Base-by-base conservation (phyloP, 2,329 filamentous ascomycete species). In the Simplicillium aogashimaense region DNA sequence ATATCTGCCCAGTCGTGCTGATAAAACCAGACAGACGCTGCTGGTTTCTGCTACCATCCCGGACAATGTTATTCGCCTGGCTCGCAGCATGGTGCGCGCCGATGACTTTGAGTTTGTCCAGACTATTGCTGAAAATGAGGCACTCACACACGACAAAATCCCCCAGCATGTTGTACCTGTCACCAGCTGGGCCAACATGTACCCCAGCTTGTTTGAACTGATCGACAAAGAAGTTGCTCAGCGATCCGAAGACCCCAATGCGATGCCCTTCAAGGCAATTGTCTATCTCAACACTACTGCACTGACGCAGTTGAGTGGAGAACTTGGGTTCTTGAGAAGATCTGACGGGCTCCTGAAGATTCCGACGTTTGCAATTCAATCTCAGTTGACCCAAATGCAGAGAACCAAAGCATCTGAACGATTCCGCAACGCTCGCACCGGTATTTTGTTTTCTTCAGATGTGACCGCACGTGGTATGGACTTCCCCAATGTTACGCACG, bases 21-120 rank as follows among this genome's bases (percentile, higher is more conserved):
- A 79, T 39, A 76, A 81, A 44, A 72, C 83, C 40, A 80, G 90
- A 37, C 92, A 98, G 61, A 95, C 89, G 7, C 78, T 98, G 53
- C 81, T 98, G 61, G 95, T 94, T 60, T 97, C 90, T 12, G 92
- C 92, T 35, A 98, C 92, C 10, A 84, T 98, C 28, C 87, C 90
- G 35, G 73, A 74, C 43, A 78, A 88, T 46, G 90, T 98, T 35
- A 80, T 95, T 49, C 65, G 74, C 34, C 74, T 97, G 37, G 90
- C 94, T 32, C 76, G 81, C 44, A 64, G 67, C 49, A 87, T 86
- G 49, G 81, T 97, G 58, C 86, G 89, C 56, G 75, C 77, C 2
- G 69, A 72, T 45, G 74, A 86, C 50, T 97, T 94, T 61, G 78
- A 94, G 56, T 94, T 92, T 53, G 78, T 95, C 44, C 85, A 90